Evolutionary conservation across 805 yeast genomes (phyloP).

Genomic region (Candida parachauliodes): DNA sequence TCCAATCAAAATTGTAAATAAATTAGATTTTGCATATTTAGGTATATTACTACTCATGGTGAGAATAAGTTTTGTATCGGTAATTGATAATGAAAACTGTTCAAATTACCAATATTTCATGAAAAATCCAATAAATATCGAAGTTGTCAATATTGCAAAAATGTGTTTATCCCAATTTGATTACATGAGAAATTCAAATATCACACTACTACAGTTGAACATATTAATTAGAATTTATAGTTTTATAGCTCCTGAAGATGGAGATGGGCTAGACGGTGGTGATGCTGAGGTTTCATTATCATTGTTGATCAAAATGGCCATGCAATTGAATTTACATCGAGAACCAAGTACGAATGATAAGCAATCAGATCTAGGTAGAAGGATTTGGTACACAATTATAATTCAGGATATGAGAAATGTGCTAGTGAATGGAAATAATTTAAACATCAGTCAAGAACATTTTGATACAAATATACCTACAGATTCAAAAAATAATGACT

Average conservation of each 20-base stretch:
- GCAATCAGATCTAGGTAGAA: conserved; percentile 19
- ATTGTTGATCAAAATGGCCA: conserved; percentile 35
- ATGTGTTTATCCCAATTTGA: conserved; percentile 35
- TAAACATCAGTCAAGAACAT: conserved; percentile 22
- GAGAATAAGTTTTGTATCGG: conserved; percentile 32
- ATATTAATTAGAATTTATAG: conserved; percentile 51
- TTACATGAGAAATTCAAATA: conserved; percentile 34
- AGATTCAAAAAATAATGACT: conserved; percentile 25
- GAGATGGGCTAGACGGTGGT: conserved; percentile 40
- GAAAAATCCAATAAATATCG: conserved; percentile 29
- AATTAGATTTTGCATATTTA: conserved; percentile 31
- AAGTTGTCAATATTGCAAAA: conserved; percentile 29
- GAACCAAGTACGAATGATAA: conserved; percentile 31
- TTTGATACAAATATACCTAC: conserved; percentile 45
- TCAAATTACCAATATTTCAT: conserved; percentile 24
- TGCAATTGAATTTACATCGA: conserved; percentile 34
- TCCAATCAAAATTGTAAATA: conserved; percentile 23
- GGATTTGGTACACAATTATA: conserved; percentile 31
- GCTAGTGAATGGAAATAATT: conserved; percentile 31
- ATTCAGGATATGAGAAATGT: conserved; percentile 28
- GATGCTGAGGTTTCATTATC: conserved; percentile 27
- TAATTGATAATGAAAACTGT: conserved; percentile 27
- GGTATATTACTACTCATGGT: conserved; percentile 33
- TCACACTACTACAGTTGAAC: conserved; percentile 52
- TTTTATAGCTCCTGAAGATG: conserved; percentile 39